Evolutionary conservation across 257 asterid genomes (phyloP).

Genomic region (Catharanthus roseus): DNA sequence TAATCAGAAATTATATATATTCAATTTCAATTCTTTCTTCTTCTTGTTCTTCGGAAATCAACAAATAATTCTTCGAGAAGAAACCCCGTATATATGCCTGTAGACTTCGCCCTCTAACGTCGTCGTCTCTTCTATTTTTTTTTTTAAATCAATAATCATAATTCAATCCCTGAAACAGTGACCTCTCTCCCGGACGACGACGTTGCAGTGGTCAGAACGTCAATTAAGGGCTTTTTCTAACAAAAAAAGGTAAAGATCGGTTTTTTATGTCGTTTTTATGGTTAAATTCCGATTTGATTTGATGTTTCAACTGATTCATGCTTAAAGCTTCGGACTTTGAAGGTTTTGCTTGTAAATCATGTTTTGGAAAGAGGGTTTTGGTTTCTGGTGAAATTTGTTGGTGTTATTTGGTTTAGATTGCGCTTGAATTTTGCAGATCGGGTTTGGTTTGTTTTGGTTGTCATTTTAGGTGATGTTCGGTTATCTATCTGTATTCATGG

Average conservation of each 20-base stretch:
- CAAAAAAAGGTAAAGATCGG: conserved; percentile 9
- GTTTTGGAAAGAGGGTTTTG: not conserved
- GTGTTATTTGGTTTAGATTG: not conserved
- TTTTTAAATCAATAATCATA: not conserved
- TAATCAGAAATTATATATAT: not conserved
- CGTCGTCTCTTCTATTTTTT: conserved; percentile 12
- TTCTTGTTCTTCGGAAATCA: not conserved
- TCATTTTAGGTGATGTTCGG: not conserved
- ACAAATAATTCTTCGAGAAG: not conserved
- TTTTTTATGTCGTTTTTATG: not conserved
- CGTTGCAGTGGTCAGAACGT: conserved; percentile 17
- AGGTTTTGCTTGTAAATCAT: not conserved
- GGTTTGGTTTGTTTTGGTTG: not conserved
- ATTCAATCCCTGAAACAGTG: not conserved
- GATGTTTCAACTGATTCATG: not conserved
- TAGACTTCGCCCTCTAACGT: conserved; percentile 2
- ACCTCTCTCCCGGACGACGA: conserved; percentile 14
- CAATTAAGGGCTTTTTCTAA: conserved; percentile 5
- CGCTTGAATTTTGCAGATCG: conserved; percentile 14
- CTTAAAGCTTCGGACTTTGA: not conserved
- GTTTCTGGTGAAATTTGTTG: not conserved
- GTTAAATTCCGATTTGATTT: not conserved
- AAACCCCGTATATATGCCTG: not conserved
- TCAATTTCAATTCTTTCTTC: not conserved
- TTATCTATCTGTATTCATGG: not conserved